These are phyloP conservation scores for Nasturtium officinale DNA, from an alignment of 345 rosid genomes.

Conservation along the genomic window DNA sequence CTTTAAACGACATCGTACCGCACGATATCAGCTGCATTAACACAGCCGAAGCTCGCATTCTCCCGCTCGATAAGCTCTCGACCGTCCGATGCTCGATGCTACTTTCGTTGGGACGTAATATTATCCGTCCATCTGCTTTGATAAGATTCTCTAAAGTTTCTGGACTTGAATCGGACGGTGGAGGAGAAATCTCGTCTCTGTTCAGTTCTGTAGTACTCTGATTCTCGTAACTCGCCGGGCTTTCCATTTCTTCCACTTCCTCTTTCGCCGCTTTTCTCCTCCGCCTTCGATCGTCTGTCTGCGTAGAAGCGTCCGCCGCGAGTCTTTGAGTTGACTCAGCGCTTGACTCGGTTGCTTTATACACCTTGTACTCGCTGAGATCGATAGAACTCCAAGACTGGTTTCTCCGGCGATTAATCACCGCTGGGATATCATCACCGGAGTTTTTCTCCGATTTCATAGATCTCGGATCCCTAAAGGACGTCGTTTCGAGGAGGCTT, in stretches of 20 bases:
- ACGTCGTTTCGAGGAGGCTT: conserved; percentile 51
- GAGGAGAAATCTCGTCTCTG: conserved; percentile 90
- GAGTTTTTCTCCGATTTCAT: conserved; percentile 28
- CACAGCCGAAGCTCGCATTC: conserved; percentile 73
- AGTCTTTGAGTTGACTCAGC: conserved; percentile 55
- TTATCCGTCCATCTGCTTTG: conserved; percentile 75
- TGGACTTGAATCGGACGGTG: conserved; percentile 95
- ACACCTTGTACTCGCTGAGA: conserved; percentile 77
- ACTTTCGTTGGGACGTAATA: conserved; percentile 39
- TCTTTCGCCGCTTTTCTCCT: conserved; percentile 52
- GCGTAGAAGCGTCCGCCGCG: conserved; percentile 92
- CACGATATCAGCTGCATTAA: conserved; percentile 95
- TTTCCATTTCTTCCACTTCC: conserved; percentile 35
- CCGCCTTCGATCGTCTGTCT: conserved; percentile 72
- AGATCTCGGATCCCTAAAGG: conserved; percentile 53
- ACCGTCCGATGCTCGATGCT: conserved; percentile 54
- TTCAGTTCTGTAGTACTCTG: conserved; percentile 61
- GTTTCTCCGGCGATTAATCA: conserved; percentile 57
- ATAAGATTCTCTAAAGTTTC: conserved; percentile 83
- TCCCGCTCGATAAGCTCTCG: conserved; percentile 56
- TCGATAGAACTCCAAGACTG: conserved; percentile 89
- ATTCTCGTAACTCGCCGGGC: conserved; percentile 39
- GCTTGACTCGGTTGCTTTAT: conserved; percentile 55
- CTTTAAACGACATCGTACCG: conserved; percentile 79
- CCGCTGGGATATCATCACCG: conserved; percentile 48